Evolutionary conservation across 1,139 yeast genomes (phyloP), one percentile per base, ranked within the genome.

Genomic region (Magnusiomyces tetraspermus): DNA sequence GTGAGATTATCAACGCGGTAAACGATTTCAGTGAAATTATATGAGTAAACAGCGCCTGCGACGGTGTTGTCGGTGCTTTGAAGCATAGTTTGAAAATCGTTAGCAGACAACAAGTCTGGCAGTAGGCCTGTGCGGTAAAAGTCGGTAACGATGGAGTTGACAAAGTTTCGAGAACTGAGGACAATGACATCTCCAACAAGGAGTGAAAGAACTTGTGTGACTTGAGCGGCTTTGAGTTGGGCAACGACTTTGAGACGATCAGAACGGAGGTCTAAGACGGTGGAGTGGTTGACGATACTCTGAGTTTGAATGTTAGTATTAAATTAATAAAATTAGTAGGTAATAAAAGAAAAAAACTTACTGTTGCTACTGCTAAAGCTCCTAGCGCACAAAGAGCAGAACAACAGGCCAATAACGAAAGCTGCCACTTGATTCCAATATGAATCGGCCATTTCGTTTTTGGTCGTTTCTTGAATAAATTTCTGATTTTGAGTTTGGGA

Each of bases 171-270:
- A 10, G 63, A 59, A 8, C 67, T 57, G 22, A 67, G 50, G 11
- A 63, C 55, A 19, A 64, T 56, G 17, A 61, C 77, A 62, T 87
- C 95, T 61, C 83, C 87, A 62, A 79, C 80, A 45, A 82, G 70
- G 54, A 75, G 76, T 55, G 77, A 76, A 53, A 87, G 68, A 37
- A 80, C 78, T 67, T 87, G 96, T 51, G 77, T 75, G 22, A 88
- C 76, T 67, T 89, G 96, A 0, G 92, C 79, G 1, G 90, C 79
- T 64, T 86, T 87, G 57, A 88, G 72, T 62, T 86, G 88, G 4
- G 96, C 85, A 23, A 87, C 85, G 45, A 87, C 85, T 60, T 78
- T 81, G 33, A 89, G 71, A 56, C 92, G 76, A 55, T 85, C 89
- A 1, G 82, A 77, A 60, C 95, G 74, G 51, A 86, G 71, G 51